phyloP scores from a whole-genome alignment of 371 early-diverging fungal genomes.

The Mortierella sp. region DNA sequence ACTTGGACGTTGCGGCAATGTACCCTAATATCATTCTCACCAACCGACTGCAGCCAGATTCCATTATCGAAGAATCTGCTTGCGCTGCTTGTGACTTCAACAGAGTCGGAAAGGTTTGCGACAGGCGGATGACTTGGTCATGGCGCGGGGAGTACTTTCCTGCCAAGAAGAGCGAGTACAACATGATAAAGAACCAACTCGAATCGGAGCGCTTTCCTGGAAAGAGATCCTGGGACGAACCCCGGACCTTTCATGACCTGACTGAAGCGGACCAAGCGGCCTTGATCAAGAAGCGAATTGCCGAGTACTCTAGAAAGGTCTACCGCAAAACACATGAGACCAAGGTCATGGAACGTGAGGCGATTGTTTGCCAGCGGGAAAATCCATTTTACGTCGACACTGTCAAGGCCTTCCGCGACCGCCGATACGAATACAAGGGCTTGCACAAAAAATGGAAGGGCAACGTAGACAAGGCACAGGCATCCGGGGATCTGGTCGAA shows the following conservation, averaged over 20 bases:
- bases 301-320: conserved; percentile 91
- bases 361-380: conserved; percentile 98
- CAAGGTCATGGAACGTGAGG: conserved; percentile 82
- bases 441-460: conserved; percentile 92
- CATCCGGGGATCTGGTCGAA: conserved; percentile 74
- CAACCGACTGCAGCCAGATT: conserved; percentile 98
- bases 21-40: conserved; percentile 99
- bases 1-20: conserved; percentile 99
- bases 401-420: conserved; percentile 97
- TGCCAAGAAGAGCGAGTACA: conserved; percentile 90
- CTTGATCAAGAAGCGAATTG: conserved; percentile 83
- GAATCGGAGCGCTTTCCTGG: conserved; percentile 84
- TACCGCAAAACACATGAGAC: conserved; percentile 88
- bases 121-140: conserved; percentile 97
- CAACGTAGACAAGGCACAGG: conserved; percentile 77
- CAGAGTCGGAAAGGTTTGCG: conserved; percentile 87
- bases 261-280: conserved; percentile 73
- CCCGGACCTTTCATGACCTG: conserved; percentile 78
- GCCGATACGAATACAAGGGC: conserved; percentile 98
- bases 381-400: conserved; percentile 99
- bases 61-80: conserved; percentile 90
- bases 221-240: conserved; percentile 63
- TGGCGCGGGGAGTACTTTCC: conserved; percentile 98
- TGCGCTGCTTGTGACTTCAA: conserved; percentile 98
- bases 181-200: conserved; percentile 91